A percentile compares a stretch with the other conserved stretches of the same genome.
These are phyloP conservation scores for Teratosphaeria destructans DNA, from an alignment of 2,329 filamentous ascomycete genomes.

Conservation along the genomic window DNA sequence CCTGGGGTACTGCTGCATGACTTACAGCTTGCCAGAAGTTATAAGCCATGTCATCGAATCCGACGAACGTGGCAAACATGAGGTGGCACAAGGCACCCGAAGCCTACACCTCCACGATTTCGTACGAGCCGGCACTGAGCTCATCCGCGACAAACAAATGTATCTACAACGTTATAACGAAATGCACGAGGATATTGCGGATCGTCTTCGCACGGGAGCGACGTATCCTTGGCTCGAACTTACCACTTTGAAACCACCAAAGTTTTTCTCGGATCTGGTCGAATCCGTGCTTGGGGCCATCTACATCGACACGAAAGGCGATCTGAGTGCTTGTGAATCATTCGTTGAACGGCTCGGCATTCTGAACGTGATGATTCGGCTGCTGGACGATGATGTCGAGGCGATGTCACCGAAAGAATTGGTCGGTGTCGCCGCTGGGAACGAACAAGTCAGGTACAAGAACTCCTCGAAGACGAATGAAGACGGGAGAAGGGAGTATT, in stretches of 20 bases:
- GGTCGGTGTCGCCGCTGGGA: slow-evolving; percentile 49
- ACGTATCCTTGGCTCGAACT: slow-evolving; percentile 67
- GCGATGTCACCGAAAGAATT: slow-evolving; percentile 55
- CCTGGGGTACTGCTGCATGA: slow-evolving; percentile 65
- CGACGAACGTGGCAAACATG: slow-evolving; percentile 1
- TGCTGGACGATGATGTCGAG: slow-evolving; percentile 48
- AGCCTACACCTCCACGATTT: slow-evolving; percentile 20
- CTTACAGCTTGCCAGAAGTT: slow-evolving; percentile 34
- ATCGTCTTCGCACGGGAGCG: slow-evolving; percentile 39
- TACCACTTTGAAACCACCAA: slow-evolving; percentile 53
- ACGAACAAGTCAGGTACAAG: slow-evolving; percentile 45
- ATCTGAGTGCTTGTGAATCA: slow-evolving; percentile 46
- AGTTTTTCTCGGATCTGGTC: slow-evolving; percentile 75
- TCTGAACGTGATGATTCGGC: slow-evolving; percentile 48
- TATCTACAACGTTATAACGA: slow-evolving; percentile 37
- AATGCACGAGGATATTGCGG: slow-evolving; percentile 40
- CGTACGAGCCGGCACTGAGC: slow-evolving; percentile 24
- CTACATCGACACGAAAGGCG: slow-evolving; percentile 62
- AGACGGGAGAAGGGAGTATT: background rate
- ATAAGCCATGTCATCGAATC: slow-evolving; percentile 13
- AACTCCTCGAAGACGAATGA: background rate
- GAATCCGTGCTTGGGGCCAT: slow-evolving; percentile 74
- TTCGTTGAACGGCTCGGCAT: slow-evolving; percentile 59
- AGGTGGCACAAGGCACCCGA: slow-evolving; percentile 1
- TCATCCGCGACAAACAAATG: slow-evolving; percentile 38